Percentiles rank a stretch among this genome's conserved stretches.
phyloP scores from a whole-genome alignment of 2,329 filamentous ascomycete genomes.

The Diaporthe citri region DNA sequence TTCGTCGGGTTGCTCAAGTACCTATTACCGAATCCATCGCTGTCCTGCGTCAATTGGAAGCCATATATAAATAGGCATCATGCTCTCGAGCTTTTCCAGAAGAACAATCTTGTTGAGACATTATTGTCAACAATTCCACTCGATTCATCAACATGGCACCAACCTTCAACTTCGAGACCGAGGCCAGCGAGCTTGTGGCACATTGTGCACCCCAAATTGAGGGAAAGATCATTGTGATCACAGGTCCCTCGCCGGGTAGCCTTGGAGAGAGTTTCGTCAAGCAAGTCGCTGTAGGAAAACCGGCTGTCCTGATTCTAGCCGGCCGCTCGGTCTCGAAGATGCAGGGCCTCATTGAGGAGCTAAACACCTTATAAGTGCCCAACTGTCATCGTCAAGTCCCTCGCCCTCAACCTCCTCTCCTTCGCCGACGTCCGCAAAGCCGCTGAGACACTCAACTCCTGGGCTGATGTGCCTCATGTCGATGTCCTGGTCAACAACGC shows the following conservation, averaged over 20 bases:
- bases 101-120: too few species aligned
- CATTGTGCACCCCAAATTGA: background rate
- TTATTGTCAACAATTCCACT: background rate
- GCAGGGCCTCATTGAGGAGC: background rate
- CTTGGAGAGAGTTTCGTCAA: background rate
- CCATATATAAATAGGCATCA: background rate
- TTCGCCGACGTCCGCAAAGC: conserved; percentile 22
- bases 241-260: background rate
- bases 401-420: conserved; percentile 16
- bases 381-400: background rate
- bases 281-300: conserved; percentile 9
- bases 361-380: background rate
- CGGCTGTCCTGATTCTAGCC: conserved; percentile 18
- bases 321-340: background rate
- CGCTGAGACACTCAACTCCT: conserved; percentile 13
- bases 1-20: background rate
- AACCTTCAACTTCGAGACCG: background rate
- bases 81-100: too few species aligned
- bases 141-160: background rate
- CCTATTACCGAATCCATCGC: background rate
- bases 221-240: background rate
- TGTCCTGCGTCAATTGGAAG: too few species aligned
- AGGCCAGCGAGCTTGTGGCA: conserved; percentile 7
- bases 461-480: conserved; percentile 25
- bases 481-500: conserved; percentile 36